A percentile compares a stretch with the other conserved stretches of the same genome.
Evolutionary conservation across 371 early-diverging fungal genomes (phyloP).

Genomic region (Actinomortierella wolfii): DNA sequence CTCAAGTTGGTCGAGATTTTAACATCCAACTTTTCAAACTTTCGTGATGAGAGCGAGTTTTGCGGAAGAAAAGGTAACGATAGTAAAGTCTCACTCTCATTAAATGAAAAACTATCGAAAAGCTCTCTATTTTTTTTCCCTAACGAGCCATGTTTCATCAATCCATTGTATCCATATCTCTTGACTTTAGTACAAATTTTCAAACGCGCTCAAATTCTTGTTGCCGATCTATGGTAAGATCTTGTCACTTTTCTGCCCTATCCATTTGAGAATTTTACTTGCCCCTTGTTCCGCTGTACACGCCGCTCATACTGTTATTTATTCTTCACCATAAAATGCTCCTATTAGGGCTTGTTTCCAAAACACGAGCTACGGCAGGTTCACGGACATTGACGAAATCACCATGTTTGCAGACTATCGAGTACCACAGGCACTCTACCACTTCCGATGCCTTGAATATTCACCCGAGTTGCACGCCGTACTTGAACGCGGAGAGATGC

Average conservation of each 20-base stretch:
- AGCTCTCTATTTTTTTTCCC: not conserved
- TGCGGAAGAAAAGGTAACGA: conserved; percentile 59
- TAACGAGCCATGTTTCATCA: not conserved
- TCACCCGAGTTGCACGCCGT: conserved; percentile 57
- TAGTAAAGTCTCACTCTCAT: not conserved
- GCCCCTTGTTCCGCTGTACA: not conserved
- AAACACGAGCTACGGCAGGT: conserved; percentile 64
- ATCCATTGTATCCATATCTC: not conserved
- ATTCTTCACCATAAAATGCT: not conserved
- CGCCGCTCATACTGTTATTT: not conserved
- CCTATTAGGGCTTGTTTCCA: conserved; percentile 81
- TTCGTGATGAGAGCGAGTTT: conserved; percentile 71
- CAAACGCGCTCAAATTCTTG: conserved; percentile 89
- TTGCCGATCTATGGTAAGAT: conserved; percentile 84
- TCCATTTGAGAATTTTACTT: no score
- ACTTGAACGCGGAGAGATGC: conserved; percentile 50
- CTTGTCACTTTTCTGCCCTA: not conserved
- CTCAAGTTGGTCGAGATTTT: conserved; percentile 63
- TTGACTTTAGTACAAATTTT: conserved; percentile 62
- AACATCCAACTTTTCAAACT: conserved; percentile 68
- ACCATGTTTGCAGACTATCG: conserved; percentile 96
- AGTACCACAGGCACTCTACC: conserved; percentile 71
- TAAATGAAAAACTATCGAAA: not conserved
- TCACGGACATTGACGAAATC: conserved; percentile 79
- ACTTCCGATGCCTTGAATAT: conserved; percentile 74